phyloP scores from a whole-genome alignment of 1,284 basidiomycete species.

The Ganoderma meredithae region DNA sequence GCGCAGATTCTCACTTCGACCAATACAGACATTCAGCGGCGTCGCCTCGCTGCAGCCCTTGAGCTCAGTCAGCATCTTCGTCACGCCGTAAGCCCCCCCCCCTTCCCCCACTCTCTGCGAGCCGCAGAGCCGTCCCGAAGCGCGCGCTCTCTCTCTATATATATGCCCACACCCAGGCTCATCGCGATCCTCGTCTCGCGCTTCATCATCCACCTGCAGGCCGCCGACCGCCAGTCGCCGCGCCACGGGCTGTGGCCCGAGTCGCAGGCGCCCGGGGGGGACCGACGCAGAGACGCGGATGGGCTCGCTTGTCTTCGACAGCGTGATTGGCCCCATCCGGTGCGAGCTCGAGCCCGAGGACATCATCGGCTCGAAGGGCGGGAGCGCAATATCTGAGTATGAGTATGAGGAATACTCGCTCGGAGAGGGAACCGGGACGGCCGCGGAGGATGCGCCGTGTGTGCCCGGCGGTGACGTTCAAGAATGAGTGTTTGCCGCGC shows the following conservation, averaged over 20 bases:
- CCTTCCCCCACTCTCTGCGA: no score
- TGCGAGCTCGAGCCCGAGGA: background rate
- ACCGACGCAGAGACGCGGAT: background rate
- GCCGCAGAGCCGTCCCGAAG: no score
- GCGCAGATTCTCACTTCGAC: background rate
- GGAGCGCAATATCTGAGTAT: background rate
- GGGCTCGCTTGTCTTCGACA: conserved; percentile 13
- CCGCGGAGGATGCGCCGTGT: background rate
- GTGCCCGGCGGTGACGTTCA: background rate
- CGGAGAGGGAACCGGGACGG: background rate
- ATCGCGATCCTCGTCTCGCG: conserved; percentile 12
- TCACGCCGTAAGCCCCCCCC: background rate
- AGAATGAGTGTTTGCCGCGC: no score
- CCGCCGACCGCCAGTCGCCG: background rate
- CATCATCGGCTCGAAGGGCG: background rate
- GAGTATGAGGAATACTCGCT: background rate
- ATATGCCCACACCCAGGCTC: background rate
- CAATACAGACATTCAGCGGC: background rate
- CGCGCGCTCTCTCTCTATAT: no score
- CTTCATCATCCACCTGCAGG: conserved; percentile 10
- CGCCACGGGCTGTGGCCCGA: background rate
- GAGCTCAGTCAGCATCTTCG: conserved; percentile 7
- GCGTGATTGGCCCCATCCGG: background rate
- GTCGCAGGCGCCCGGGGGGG: background rate
- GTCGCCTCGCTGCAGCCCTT: background rate